Evolutionary conservation across 495 filamentous ascomycete species (phyloP), one percentile per base, ranked within the genome.

Genomic region (Lophiotrema nucula): DNA sequence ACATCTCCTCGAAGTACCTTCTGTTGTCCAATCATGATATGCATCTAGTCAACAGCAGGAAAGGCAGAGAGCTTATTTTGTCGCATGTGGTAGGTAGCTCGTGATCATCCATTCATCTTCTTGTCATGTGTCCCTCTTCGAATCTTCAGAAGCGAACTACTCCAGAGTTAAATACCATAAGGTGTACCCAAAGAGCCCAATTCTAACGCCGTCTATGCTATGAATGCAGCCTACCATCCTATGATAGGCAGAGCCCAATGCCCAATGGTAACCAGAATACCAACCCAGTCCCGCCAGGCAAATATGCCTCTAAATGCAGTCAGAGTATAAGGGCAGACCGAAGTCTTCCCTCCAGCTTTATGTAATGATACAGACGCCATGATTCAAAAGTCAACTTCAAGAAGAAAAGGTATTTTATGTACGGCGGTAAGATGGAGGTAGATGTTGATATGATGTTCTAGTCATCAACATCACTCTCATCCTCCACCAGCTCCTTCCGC

Each of bases 401-500:
- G 15, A 35, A 15, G 31, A 35, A 43, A 43, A 43, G 39, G 39
- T 6, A 6, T 6, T 21, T 12, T 43, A 43, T 43, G 39, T 43
- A 12, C 39, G 6, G 39, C 18, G 10, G 39, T 6, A 11, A 15
- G 31, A 15, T 35, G 31, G n/a, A n/a, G n/a, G n/a, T n/a, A n/a
- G n/a, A n/a, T n/a, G n/a, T n/a, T n/a, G n/a, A n/a, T n/a, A n/a
- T n/a, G n/a, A n/a, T 35, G 31, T 35, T 35, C 39, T 10, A 43
- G 6, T 43, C 39, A 18, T 43, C 39, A 21, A 43, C 39, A 43
- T 43, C 49, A 26, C 70, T 72, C 47, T 67, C 74, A 25, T 63
- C 75, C 68, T 83, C 69, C 28, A 73, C 70, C 16, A 68, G 28
- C 64, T 78, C 80, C 72, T 82, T 85, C 57, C 73, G 74, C 58